Base-by-base conservation (phyloP, 2,329 filamentous ascomycete species). In the Aureobasidium leucospermi region DNA sequence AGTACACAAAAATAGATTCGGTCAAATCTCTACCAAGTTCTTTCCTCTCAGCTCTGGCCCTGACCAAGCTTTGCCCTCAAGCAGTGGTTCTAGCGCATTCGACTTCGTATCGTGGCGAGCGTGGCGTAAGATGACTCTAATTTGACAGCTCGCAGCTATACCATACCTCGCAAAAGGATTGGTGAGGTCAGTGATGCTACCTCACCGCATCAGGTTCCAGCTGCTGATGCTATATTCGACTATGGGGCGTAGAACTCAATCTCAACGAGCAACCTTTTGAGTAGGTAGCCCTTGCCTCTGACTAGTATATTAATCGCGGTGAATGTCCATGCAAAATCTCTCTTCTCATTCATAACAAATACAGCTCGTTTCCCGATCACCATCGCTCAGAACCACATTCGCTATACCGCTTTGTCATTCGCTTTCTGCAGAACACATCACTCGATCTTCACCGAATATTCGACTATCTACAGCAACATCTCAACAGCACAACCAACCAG, bases 301-400 rank as follows among this genome's bases (percentile, higher is more conserved):
- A 46, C 39, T 28, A 57, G 32, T 58, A 58, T 58, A 58, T 48
- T 39, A 58, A 29, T 48, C 45, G 34, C 42, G 42, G 42, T 58
- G 43, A 31, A 19, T 6, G 11, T 41, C n/a, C 41, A 28, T n/a
- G 11, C 8, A 46, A 45, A 42, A 43, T 43, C 15, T 57, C 32
- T 38, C n/a, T 57, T 7, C 31, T 32, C 39, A 57, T 57, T 29
- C 31, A 57, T 41, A 36, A 46, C 31, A 57, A 42, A 15, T 38
- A 16, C 41, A 46, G n/a, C n/a, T 23, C 23, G 13, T 32, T 46
- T 10, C 6, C 39, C 43, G 51, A 55, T 43, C 39, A 55, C 38
- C 28, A 23, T 36, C 46, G 29, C 39, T 56, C 41, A 11, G 29
- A 43, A 43, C 23, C 31, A 57, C 52, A 57, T 38, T 57, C 45